A percentile compares a stretch with the other conserved stretches of the same genome.
Evolutionary conservation across 371 early-diverging fungal genomes (phyloP).

Genomic region (Mucor piriformis): DNA sequence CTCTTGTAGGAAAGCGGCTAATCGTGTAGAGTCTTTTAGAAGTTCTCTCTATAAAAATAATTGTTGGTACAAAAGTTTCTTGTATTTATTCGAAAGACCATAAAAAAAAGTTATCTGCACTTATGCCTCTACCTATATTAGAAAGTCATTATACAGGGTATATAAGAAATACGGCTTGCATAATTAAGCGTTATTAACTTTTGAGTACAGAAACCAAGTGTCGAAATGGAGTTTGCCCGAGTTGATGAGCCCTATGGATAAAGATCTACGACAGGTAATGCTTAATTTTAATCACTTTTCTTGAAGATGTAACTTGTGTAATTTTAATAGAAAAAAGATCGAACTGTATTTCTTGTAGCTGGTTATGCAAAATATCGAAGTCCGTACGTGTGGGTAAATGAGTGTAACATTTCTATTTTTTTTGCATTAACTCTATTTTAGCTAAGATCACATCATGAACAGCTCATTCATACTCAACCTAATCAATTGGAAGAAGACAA

Average conservation of each 20-base stretch:
- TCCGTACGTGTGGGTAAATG: conserved; percentile 79
- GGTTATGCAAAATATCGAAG: conserved; percentile 80
- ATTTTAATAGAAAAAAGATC: conserved; percentile 41
- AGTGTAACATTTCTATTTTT: neutral
- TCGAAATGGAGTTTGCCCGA: conserved; percentile 23
- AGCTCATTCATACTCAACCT: conserved; percentile 45
- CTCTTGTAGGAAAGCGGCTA: conserved; percentile 48
- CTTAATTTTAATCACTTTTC: neutral
- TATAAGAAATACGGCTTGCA: neutral
- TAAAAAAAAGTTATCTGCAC: conserved; percentile 16
- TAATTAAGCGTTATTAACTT: neutral
- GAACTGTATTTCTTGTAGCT: conserved; percentile 70
- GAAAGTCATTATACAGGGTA: conserved; percentile 27
- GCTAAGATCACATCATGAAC: conserved; percentile 65
- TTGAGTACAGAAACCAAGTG: neutral
- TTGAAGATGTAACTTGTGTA: neutral
- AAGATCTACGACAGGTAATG: conserved; percentile 50
- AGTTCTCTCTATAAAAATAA: conserved; percentile 72
- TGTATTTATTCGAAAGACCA: conserved; percentile 50
- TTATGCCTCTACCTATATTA: conserved; percentile 19
- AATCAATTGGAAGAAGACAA: conserved; percentile 32
- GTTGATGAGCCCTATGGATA: conserved; percentile 53
- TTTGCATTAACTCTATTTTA: conserved; percentile 3
- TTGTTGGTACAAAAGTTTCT: conserved; percentile 72
- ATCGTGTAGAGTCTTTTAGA: conserved; percentile 47